Percentiles rank a stretch among this genome's conserved stretches.
Evolutionary conservation across 208 protist genomes (phyloP).

Genomic region (Trypanosoma boissoni): DNA sequence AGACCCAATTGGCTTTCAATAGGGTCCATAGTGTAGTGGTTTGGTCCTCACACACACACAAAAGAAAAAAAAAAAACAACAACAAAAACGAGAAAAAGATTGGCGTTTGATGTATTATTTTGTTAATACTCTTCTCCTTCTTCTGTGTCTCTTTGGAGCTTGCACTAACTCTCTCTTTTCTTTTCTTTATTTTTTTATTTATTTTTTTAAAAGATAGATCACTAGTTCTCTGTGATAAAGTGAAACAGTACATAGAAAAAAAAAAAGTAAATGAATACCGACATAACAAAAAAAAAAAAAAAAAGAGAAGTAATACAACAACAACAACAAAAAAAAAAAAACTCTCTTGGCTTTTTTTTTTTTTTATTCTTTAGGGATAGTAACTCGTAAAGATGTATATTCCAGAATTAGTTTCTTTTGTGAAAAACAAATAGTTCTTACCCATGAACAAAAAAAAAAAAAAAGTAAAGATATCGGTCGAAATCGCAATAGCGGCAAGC

Average conservation of each 20-base stretch:
- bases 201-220: too few species aligned
- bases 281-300: constrained; percentile 7
- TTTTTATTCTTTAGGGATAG: background rate
- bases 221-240: too few species aligned
- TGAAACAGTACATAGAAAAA: background rate
- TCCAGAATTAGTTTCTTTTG: too few species aligned
- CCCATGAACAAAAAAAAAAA: too few species aligned
- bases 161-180: constrained; percentile 4
- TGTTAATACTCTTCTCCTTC: background rate
- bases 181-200: background rate
- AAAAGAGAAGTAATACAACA: constrained; percentile 13
- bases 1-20: constrained; percentile 42
- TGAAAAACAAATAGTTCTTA: too few species aligned
- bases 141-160: constrained; percentile 2
- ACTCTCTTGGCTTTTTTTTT: background rate
- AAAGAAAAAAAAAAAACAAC: too few species aligned
- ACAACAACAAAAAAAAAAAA: background rate
- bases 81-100: too few species aligned
- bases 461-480: too few species aligned
- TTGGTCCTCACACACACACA: too few species aligned
- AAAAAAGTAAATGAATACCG: constrained; percentile 1
- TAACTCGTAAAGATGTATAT: too few species aligned
- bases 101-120: constrained; percentile 11
- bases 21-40: constrained; percentile 13
- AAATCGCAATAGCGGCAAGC: too few species aligned